Conservation (phyloP, 2,329 filamentous ascomycete genomes). For the Penicillium sp. region DNA sequence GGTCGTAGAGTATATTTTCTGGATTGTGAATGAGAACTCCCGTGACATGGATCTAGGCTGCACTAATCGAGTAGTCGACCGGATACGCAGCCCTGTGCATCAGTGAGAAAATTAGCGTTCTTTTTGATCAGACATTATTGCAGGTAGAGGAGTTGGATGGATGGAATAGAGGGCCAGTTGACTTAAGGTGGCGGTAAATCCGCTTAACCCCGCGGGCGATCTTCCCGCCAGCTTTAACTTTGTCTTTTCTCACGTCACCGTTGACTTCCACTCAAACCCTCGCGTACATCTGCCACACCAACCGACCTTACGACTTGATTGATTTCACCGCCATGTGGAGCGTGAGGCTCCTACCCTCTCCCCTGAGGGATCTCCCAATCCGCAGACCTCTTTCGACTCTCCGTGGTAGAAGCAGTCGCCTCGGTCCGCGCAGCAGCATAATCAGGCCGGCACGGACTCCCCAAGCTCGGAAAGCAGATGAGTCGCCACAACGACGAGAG, state of each 20-base stretch:
- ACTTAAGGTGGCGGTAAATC: constrained; percentile 28
- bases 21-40: too few species aligned
- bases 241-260: neutral
- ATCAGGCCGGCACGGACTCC: constrained; percentile 28
- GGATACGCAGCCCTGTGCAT: neutral
- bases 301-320: neutral
- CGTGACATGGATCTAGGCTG: too few species aligned
- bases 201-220: constrained; percentile 33
- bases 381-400: constrained; percentile 32
- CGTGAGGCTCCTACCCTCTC: constrained; percentile 8
- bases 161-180: neutral
- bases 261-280: neutral
- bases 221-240: constrained; percentile 5
- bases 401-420: constrained; percentile 27
- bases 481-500: constrained; percentile 11
- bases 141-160: too few species aligned
- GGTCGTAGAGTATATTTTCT: neutral
- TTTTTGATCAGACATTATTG: neutral
- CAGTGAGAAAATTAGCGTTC: neutral
- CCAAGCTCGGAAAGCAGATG: constrained; percentile 4
- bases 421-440: constrained; percentile 36
- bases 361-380: constrained; percentile 22
- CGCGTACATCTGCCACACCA: neutral
- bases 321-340: constrained; percentile 32
- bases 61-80: neutral